A percentile compares a stretch with the other conserved stretches of the same genome.
These are phyloP conservation scores for Lagerstroemia speciosa DNA, from an alignment of 345 rosid genomes.

Conservation along the genomic window DNA sequence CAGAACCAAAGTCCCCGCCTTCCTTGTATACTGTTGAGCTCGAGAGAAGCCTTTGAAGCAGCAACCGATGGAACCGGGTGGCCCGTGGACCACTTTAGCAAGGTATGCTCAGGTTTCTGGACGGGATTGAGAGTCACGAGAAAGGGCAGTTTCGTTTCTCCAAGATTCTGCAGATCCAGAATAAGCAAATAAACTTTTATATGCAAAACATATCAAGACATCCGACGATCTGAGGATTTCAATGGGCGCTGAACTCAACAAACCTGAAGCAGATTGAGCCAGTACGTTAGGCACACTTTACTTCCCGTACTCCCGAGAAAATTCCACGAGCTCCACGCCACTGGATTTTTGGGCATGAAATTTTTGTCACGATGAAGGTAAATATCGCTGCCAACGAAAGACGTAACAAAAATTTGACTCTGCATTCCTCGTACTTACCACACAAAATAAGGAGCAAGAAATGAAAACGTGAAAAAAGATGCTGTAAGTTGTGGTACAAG, in stretches of 20 bases:
- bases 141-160: conserved; percentile 50
- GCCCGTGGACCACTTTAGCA: conserved; percentile 75
- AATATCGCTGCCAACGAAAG: conserved; percentile 50
- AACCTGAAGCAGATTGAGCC: conserved; percentile 96
- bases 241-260: conserved; percentile 11
- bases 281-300: conserved; percentile 76
- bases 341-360: conserved; percentile 70
- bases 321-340: conserved; percentile 96
- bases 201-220: neutral
- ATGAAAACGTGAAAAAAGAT: too few relatives aligned
- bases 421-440: neutral
- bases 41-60: conserved; percentile 70
- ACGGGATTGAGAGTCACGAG: conserved; percentile 79
- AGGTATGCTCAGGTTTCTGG: conserved; percentile 44
- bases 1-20: conserved; percentile 83
- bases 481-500: neutral
- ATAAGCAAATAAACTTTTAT: neutral
- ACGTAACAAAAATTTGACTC: neutral
- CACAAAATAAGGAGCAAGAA: neutral
- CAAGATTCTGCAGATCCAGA: conserved; percentile 53
- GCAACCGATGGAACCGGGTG: conserved; percentile 91
- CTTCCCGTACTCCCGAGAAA: conserved; percentile 64
- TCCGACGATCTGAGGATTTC: neutral
- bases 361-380: conserved; percentile 69
- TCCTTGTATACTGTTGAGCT: conserved; percentile 70